Base-by-base conservation (phyloP, 139 green algal species). In the Chlorokybus atmophyticus region DNA sequence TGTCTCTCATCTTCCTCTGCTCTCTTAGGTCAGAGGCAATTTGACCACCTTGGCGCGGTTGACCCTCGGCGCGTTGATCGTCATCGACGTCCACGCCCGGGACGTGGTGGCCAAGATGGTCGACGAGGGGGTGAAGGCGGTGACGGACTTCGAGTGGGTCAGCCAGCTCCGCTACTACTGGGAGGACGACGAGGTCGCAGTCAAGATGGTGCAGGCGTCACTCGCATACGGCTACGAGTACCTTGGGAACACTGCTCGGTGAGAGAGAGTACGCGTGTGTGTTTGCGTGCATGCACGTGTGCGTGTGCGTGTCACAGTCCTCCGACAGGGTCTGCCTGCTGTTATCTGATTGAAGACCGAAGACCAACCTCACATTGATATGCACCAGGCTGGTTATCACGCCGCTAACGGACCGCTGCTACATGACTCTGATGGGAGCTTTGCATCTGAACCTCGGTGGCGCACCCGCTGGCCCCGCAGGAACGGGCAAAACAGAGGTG, bases 141-240 rank as follows among this genome's bases (percentile, higher is more conserved):
- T 40, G 4, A 79, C 71, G 1, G 80, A 87, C 52, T 89, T 89
- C 67, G 80, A 87, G 65, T 89, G 82, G 82, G 76, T 87, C 29
- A 49, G 7, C 51, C 76, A 82, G 40, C 76, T 89, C 50, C 74
- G 82, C 2, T 87, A 87, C 76, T 89, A 89, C 72, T 89, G 82
- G 82, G 60, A 75, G 32, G 62, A 80, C 17, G 77, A 84, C 29
- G 70, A 87, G 38, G 67, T 88, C 32, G 75, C 47, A 19, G 80
- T 87, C 32, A 80, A 87, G 58, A 89, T 89, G 82, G 81, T 84
- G 41, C 78, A 85, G 51, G 76, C 73, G 29, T 53, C 24, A 3
- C 50, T 70, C n/a, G 2, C 21, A 23, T 82, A 72, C 57, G 75
- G 62, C 14, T 68, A 71, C 62, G 62, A 76, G 59, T 71, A 71